Evolutionary conservation across 2,329 filamentous ascomycete genomes (phyloP).

Genomic region (Escovopsis sp.): DNA sequence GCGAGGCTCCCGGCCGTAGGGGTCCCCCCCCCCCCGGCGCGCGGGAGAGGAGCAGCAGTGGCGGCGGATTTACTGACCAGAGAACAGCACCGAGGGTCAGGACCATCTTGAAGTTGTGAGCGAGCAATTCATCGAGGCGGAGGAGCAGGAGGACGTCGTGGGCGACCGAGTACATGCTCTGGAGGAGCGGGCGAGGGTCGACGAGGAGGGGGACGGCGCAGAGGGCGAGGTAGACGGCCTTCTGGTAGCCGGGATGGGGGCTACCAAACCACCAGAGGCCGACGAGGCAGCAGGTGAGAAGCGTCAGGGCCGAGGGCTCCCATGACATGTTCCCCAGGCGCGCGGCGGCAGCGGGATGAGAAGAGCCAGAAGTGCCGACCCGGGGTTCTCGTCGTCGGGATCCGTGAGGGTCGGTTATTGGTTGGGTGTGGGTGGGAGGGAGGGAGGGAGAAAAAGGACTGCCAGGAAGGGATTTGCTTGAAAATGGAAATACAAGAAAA

Average conservation of each 20-base stretch:
- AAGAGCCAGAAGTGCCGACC: slow-evolving; percentile 5
- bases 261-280: slow-evolving; percentile 24
- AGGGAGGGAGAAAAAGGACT: neutral
- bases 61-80: slow-evolving; percentile 24
- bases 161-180: slow-evolving; percentile 15
- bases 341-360: slow-evolving; percentile 3
- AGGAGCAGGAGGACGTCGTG: slow-evolving; percentile 23
- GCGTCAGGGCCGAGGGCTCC: slow-evolving; percentile 26
- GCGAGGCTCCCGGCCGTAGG: neutral
- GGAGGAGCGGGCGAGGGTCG: slow-evolving; percentile 17
- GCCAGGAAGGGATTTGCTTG: neutral
- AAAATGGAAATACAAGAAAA: neutral
- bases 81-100: slow-evolving; percentile 37
- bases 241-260: slow-evolving; percentile 17
- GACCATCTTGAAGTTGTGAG: slow-evolving; percentile 39
- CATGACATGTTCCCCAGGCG: slow-evolving; percentile 29
- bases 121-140: slow-evolving; percentile 31
- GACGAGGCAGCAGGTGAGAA: slow-evolving; percentile 24
- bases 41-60: slow-evolving; percentile 2
- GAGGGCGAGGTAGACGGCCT: slow-evolving; percentile 17
- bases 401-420: too few species aligned
- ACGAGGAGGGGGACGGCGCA: slow-evolving; percentile 19
- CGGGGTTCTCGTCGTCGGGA: neutral
- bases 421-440: neutral
- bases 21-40: neutral